These are phyloP conservation scores for Solanum aculeatissimum DNA, from an alignment of 305 asterid genomes.

Conservation along the genomic window DNA sequence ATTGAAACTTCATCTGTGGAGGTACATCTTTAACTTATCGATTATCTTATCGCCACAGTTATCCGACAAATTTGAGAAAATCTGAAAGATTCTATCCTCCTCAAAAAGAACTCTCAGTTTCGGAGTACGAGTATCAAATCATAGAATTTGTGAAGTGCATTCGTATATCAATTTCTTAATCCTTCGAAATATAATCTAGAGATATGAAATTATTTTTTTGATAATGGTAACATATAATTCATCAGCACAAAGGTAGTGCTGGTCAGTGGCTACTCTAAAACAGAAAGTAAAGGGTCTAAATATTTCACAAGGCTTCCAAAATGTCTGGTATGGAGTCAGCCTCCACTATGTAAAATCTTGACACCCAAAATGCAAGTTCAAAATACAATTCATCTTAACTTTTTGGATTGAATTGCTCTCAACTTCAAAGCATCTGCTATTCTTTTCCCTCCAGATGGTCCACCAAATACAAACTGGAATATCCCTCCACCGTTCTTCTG, in stretches of 20 bases:
- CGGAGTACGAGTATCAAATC: background rate
- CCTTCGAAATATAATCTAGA: background rate
- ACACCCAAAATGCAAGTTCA: background rate
- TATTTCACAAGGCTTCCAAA: background rate
- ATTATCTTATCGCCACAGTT: background rate
- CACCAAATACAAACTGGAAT: too few relatives aligned
- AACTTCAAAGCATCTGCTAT: background rate
- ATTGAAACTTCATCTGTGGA: background rate
- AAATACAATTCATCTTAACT: background rate
- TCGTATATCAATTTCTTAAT: background rate
- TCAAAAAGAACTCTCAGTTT: background rate
- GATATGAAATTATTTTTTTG: background rate
- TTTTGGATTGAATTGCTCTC: background rate
- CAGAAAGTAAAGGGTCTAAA: background rate
- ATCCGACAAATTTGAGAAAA: background rate
- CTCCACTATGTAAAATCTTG: background rate
- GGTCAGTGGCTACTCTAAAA: background rate
- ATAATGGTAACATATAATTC: background rate
- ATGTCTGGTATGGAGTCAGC: background rate
- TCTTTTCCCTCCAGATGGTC: background rate
- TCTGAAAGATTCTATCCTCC: background rate
- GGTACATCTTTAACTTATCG: background rate
- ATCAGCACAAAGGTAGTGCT: background rate
- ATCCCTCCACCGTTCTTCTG: background rate
- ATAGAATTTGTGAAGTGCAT: background rate